These are phyloP conservation scores for Pleurotus salmoneostramineus DNA, from an alignment of 768 basidiomycete genomes.

Conservation along the genomic window DNA sequence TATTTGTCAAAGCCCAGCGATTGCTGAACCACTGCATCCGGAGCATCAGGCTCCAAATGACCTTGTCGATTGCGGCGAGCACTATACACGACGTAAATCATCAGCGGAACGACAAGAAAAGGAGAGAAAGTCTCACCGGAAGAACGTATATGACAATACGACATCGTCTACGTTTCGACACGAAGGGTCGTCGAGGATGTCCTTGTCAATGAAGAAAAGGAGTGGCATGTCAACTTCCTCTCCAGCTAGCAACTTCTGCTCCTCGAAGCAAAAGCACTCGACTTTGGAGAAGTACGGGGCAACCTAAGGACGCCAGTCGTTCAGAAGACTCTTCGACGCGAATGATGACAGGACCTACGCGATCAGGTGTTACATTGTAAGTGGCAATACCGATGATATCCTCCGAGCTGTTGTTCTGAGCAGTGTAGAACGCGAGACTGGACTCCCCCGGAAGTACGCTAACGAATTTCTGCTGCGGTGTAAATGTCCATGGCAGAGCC, in stretches of 20 bases:
- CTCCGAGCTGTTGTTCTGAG: conserved; percentile 3
- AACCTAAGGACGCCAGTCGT: conserved; percentile 47
- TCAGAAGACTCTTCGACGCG: background rate
- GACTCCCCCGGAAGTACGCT: conserved; percentile 94
- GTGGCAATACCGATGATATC: conserved; percentile 88
- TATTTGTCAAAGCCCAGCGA: conserved; percentile 75
- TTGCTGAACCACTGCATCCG: conserved; percentile 71
- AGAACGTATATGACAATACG: conserved; percentile 96
- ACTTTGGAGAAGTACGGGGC: conserved; percentile 99
- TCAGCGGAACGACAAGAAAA: conserved; percentile 8
- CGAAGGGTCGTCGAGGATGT: conserved; percentile 88
- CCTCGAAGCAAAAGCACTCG: conserved; percentile 99
- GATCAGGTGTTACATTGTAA: conserved; percentile 97
- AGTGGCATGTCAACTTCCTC: conserved; percentile 99
- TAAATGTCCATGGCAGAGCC: conserved; percentile 89
- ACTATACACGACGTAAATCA: conserved; percentile 32
- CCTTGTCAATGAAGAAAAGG: conserved; percentile 98
- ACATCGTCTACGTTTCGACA: conserved; percentile 87
- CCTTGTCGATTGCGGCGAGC: conserved; percentile 84
- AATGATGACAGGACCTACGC: conserved; percentile 48
- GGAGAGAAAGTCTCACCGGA: conserved; percentile 53
- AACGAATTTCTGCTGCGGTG: conserved; percentile 86
- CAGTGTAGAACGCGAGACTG: conserved; percentile 65
- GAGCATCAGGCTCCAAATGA: conserved; percentile 88
- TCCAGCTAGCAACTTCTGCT: conserved; percentile 89